Base-by-base conservation (phyloP, 1,284 basidiomycete species). In the Ganoderma lingzhi region DNA sequence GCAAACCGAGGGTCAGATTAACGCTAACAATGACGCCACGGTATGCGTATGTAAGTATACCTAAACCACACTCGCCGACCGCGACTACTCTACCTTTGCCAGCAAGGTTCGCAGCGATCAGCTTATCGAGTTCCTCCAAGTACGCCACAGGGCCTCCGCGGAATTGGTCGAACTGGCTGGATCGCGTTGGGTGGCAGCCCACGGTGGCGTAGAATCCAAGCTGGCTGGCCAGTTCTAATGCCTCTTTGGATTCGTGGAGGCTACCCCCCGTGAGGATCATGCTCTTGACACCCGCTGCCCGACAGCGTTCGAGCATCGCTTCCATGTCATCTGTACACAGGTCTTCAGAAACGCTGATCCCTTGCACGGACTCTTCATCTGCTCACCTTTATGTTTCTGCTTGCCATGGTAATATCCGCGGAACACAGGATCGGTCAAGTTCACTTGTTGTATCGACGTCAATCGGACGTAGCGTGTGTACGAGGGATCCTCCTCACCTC, bases 111-210 rank as follows among this genome's bases (percentile, higher is more conserved):
- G 79, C 74, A 19, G 77, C 78, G 32, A 95, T 87, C 1, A 94
- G 75, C 15, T 82, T 77, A 70, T 90, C 88, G 28, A 96, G 81
- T 14, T 85, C 88, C 15, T 81, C 71, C 8, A 96, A 79, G 76
- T 96, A 97, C 2, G 83, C 90, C 0, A 86, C 85, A 1, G 88
- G 86, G 0, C 93, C 92, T 8, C 82, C 86, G 1, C 81, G 80
- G 77, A 87, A 86, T 62, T 84, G 80, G 45, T 93, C 91, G 73
- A 96, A 93, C 77, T 96, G 93, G 5, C 77, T 80, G 0, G 93
- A 90, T n/a, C 93, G 90, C 8, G 95, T 96, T 0, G 96, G 96
- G 80, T 97, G 96, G 73, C 93, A 93, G 23, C 96, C 96, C 1
- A 92, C 89, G 0, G 95, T 97, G 9, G 90, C 88, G 77, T 91